Conservation (phyloP, 192 early-diverging fungal genomes). For the Entomortierella chlamydospora region DNA sequence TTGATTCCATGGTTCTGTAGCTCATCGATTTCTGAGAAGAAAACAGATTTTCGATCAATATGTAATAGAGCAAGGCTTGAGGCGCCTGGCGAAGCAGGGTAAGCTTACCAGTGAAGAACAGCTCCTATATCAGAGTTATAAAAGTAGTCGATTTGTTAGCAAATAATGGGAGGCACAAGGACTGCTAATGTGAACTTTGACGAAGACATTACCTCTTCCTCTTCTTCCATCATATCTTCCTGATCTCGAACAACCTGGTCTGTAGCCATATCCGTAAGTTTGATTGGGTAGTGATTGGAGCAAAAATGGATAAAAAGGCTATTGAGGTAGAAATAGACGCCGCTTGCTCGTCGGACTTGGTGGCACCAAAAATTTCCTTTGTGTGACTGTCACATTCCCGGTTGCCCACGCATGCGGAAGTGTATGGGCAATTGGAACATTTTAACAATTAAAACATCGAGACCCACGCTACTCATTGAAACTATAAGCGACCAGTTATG, state of each 20-base stretch:
- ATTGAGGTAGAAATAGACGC: too few species aligned
- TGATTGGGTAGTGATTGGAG: background rate
- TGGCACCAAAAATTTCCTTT: background rate
- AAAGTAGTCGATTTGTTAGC: too few species aligned
- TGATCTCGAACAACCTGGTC: slow-evolving; percentile 35
- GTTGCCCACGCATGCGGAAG: background rate
- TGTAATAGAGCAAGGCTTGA: too few species aligned
- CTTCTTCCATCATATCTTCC: slow-evolving; percentile 18
- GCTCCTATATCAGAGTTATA: slow-evolving; percentile 16
- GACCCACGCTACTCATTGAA: background rate
- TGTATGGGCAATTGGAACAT: background rate
- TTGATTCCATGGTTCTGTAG: slow-evolving; percentile 78
- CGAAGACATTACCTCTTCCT: slow-evolving; percentile 14
- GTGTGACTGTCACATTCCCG: background rate
- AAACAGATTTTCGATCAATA: too few species aligned
- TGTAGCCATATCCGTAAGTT: slow-evolving; percentile 1
- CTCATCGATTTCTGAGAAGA: slow-evolving; percentile 57
- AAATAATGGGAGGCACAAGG: too few species aligned
- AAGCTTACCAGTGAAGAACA: slow-evolving; percentile 37
- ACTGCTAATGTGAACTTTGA: background rate
- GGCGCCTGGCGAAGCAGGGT: too few species aligned
- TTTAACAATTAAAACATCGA: background rate
- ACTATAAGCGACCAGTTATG: background rate
- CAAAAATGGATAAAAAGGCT: background rate
- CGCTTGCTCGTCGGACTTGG: too few species aligned